A percentile compares a stretch with the other conserved stretches of the same genome.
These are phyloP conservation scores for Pleomassaria siparia DNA, from an alignment of 2,329 filamentous ascomycete genomes.

Conservation along the genomic window DNA sequence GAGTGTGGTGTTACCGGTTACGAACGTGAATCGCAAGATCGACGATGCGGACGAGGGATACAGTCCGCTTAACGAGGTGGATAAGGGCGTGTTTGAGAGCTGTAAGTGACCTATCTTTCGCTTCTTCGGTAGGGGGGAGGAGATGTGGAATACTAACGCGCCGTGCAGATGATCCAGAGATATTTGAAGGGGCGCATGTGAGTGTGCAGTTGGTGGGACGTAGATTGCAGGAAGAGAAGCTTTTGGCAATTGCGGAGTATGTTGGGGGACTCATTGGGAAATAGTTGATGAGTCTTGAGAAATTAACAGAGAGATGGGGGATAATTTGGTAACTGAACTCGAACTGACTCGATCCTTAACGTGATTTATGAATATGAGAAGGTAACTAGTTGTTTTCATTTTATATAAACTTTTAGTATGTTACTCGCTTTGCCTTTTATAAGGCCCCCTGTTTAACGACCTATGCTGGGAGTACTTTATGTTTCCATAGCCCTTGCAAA, in stretches of 20 bases:
- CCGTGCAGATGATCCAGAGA: slow-evolving; percentile 40
- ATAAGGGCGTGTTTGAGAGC: slow-evolving; percentile 27
- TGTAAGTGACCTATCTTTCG: slow-evolving; percentile 23
- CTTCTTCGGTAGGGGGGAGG: too few relatives aligned
- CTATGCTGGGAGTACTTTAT: too few relatives aligned
- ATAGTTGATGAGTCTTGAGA: too few relatives aligned
- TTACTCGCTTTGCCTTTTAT: too few relatives aligned
- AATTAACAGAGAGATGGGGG: too few relatives aligned
- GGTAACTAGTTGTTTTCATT: too few relatives aligned
- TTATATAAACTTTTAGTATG: too few relatives aligned
- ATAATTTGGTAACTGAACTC: too few relatives aligned
- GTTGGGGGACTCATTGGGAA: slow-evolving; percentile 26
- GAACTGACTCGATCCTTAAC: too few relatives aligned
- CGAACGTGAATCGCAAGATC: slow-evolving; percentile 30
- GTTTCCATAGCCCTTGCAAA: too few relatives aligned
- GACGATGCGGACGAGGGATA: slow-evolving; percentile 29
- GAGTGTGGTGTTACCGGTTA: slow-evolving; percentile 38
- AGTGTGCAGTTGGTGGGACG: slow-evolving; percentile 40
- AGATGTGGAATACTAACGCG: slow-evolving; percentile 11
- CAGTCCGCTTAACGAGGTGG: slow-evolving; percentile 27
- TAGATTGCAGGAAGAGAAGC: slow-evolving; percentile 43
- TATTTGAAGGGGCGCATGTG: slow-evolving; percentile 44
- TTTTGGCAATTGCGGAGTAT: slow-evolving; percentile 39
- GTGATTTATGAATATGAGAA: too few relatives aligned
- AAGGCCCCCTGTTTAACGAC: too few relatives aligned